A percentile compares a stretch with the other conserved stretches of the same genome.
These are phyloP conservation scores for Trypanosoma congolense DNA, from an alignment of 208 protist species.

Conservation along the genomic window DNA sequence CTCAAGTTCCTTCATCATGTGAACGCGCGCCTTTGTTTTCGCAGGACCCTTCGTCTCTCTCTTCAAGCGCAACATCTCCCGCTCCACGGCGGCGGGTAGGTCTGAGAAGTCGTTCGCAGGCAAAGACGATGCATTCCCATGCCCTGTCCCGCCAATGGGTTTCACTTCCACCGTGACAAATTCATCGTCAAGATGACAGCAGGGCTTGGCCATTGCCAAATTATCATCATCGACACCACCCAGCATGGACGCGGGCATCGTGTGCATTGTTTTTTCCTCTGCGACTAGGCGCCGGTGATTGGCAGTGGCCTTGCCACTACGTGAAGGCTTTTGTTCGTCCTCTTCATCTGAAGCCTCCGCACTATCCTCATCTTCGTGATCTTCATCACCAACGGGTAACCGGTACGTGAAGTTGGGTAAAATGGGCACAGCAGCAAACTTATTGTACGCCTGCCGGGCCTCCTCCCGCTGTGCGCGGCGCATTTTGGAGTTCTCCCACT, in stretches of 20 bases:
- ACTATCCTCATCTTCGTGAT: constrained; percentile 29
- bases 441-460: constrained; percentile 81
- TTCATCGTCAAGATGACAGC: constrained; percentile 34
- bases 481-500: constrained; percentile 54
- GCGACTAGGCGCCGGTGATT: constrained; percentile 12
- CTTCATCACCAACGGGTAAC: constrained; percentile 32
- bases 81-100: constrained; percentile 60
- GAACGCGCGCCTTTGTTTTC: constrained; percentile 59
- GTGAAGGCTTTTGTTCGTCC: no score
- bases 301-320: neutral
- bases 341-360: constrained; percentile 18
- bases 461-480: constrained; percentile 78
- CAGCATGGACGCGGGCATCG: constrained; percentile 57
- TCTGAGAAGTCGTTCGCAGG: constrained; percentile 76
- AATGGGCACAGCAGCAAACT: constrained; percentile 80
- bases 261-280: constrained; percentile 37
- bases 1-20: constrained; percentile 80
- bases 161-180: constrained; percentile 73
- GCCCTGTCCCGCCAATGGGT: constrained; percentile 32
- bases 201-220: neutral
- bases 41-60: constrained; percentile 71
- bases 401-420: constrained; percentile 83
- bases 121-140: constrained; percentile 19
- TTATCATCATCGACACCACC: constrained; percentile 6
- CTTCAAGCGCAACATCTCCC: constrained; percentile 67